Base-by-base conservation (phyloP, 2,329 filamentous ascomycete species). In the Ilyonectria robusta region DNA sequence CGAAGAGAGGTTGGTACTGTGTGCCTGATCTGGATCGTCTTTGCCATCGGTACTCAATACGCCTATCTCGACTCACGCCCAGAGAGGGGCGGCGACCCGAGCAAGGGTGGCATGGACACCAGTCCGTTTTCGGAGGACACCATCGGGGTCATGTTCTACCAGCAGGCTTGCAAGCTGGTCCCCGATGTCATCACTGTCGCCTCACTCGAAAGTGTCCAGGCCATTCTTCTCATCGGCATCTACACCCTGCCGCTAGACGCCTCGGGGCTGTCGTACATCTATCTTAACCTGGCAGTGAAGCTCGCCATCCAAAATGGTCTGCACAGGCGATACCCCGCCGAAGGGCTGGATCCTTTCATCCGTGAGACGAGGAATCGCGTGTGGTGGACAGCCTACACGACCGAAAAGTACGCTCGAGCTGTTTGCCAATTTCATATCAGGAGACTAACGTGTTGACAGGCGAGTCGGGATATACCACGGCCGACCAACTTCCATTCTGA, bases 221-320 rank as follows among this genome's bases (percentile, higher is more conserved):
- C 86, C 1, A 88, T 86, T 62, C 75, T 89, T 8, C 78, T 89
- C 23, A 84, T 89, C 15, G 87, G 86, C 2, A 83, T 88, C 10
- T 89, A 88, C 68, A 80, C 86, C 2, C 77, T 89, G 6, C 87
- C 87, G 0, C 79, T 89, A 0, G 87, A 89, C 72, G 84, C 87
- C 0, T 87, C 86, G 1, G 87, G 87, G 0, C 75, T 89, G 21
- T 85, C 85, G 2, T 89, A 88, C 69, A 87, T 86, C 3, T 89
- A 89, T 68, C 81, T 88, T 53, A 86, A 86, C 7, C 75, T 89
- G 13, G 85, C 86, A 2, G 78, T 89, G 47, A 88, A 87, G 66
- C 78, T 89, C 65, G 87, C 87, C 2, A 88, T 89, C 15, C 87
- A 89, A 67, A 89, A 89, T 71, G 87, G 87, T 10, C 88, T 89